A percentile compares a stretch with the other conserved stretches of the same genome.
phyloP scores from a whole-genome alignment of 176 grass and related monocot genomes.

The Avena sativa region DNA sequence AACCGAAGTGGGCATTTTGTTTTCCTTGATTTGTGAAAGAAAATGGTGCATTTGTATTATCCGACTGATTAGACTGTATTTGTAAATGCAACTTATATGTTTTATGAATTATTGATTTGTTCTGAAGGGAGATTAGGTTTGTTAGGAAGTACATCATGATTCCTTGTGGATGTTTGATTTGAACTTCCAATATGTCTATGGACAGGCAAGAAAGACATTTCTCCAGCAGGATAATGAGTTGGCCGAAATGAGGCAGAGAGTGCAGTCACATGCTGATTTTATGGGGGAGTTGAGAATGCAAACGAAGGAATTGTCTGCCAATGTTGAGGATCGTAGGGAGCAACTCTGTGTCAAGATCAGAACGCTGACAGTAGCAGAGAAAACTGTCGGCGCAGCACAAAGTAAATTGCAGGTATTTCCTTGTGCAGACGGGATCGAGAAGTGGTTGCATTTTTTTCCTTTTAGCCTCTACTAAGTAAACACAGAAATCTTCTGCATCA shows the following conservation, averaged over 20 bases:
- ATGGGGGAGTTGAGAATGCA: slow-evolving; percentile 51
- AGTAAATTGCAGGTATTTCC: slow-evolving; percentile 70
- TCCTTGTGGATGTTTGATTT: slow-evolving; percentile 4
- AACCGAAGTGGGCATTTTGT: background rate
- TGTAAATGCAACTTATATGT: background rate
- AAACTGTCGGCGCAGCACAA: slow-evolving; percentile 43
- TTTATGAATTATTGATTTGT: background rate
- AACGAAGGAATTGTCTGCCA: slow-evolving; percentile 45
- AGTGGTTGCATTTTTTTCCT: background rate
- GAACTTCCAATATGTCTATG: background rate
- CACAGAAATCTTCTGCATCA: background rate
- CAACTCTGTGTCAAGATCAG: slow-evolving; percentile 67
- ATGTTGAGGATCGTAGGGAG: slow-evolving; percentile 51
- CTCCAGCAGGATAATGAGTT: slow-evolving; percentile 65
- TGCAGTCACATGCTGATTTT: slow-evolving; percentile 51
- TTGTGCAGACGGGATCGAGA: background rate
- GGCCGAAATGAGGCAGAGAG: slow-evolving; percentile 64
- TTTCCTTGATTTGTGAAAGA: background rate
- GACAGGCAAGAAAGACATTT: slow-evolving; percentile 61
- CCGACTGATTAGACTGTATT: background rate
- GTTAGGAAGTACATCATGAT: background rate
- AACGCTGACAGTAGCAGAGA: slow-evolving; percentile 61
- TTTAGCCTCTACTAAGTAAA: background rate
- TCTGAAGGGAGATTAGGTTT: background rate
- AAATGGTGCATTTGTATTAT: background rate